Conservation (phyloP, 164 flowering plant species). For the Malania oleifera region DNA sequence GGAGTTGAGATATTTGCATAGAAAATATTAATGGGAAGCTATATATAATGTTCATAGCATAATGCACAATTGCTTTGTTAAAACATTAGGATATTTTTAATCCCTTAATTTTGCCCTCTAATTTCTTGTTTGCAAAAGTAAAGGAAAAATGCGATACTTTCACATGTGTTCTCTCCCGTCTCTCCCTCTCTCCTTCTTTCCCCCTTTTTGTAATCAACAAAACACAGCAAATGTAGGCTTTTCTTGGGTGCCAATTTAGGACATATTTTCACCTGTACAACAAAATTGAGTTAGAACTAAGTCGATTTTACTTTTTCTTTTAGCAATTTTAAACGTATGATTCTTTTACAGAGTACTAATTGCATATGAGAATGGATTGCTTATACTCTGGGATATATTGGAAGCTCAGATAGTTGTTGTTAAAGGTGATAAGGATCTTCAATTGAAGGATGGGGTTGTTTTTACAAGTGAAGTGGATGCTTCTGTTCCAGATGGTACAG, state of each 20-base stretch:
- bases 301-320: background rate
- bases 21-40: too few species aligned
- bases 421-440: constrained; percentile 72
- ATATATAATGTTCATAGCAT: too few species aligned
- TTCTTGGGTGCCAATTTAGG: background rate
- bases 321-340: background rate
- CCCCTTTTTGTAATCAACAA: too few species aligned
- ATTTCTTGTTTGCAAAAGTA: too few species aligned
- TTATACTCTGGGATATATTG: constrained; percentile 78
- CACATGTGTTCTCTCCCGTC: too few species aligned
- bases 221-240: background rate
- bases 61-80: too few species aligned
- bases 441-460: constrained; percentile 40
- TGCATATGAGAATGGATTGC: constrained; percentile 72
- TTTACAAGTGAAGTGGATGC: constrained; percentile 23
- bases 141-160: too few species aligned
- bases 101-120: too few species aligned
- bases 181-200: too few species aligned
- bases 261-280: background rate
- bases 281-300: background rate
- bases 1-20: too few species aligned
- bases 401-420: constrained; percentile 47
- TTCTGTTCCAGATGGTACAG: constrained; percentile 22
- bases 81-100: too few species aligned
- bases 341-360: constrained; percentile 62